Evolutionary conservation across 2,329 filamentous ascomycete species (phyloP).

Genomic region (Exophiala spinifera): DNA sequence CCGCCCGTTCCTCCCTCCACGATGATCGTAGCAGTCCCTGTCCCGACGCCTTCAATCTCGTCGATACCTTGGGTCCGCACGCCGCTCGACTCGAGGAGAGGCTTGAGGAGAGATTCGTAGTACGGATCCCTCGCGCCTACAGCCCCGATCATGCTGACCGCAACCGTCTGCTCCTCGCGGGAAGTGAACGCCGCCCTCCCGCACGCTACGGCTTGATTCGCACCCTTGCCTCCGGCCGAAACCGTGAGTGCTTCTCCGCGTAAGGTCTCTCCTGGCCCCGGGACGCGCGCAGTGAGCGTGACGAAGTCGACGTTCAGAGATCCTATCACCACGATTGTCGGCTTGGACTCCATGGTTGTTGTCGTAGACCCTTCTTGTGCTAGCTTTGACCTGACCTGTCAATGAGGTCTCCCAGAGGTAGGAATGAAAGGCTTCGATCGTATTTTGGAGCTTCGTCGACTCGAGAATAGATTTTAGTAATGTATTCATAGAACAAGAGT

Average conservation of each 20-base stretch:
- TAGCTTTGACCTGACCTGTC: no score
- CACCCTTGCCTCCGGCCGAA: constrained; percentile 87
- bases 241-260: constrained; percentile 73
- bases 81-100: constrained; percentile 58
- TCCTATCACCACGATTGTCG: constrained; percentile 75
- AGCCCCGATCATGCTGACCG: constrained; percentile 69
- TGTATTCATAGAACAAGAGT: no score
- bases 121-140: constrained; percentile 61
- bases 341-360: constrained; percentile 34
- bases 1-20: constrained; percentile 67
- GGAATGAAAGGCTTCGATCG: no score
- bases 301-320: constrained; percentile 95
- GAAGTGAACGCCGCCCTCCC: constrained; percentile 63
- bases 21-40: constrained; percentile 71
- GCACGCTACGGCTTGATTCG: constrained; percentile 90
- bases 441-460: no score
- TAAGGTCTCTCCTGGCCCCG: constrained; percentile 80
- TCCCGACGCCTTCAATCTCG: constrained; percentile 49
- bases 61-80: constrained; percentile 58
- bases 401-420: no score
- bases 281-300: constrained; percentile 79
- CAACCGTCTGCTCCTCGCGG: constrained; percentile 33
- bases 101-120: constrained; percentile 60
- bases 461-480: no score
- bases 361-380: no score